Evolutionary conservation across 1,139 yeast genomes (phyloP), one percentile per base, ranked within the genome.

Genomic region (Suhomyces anneliseae): DNA sequence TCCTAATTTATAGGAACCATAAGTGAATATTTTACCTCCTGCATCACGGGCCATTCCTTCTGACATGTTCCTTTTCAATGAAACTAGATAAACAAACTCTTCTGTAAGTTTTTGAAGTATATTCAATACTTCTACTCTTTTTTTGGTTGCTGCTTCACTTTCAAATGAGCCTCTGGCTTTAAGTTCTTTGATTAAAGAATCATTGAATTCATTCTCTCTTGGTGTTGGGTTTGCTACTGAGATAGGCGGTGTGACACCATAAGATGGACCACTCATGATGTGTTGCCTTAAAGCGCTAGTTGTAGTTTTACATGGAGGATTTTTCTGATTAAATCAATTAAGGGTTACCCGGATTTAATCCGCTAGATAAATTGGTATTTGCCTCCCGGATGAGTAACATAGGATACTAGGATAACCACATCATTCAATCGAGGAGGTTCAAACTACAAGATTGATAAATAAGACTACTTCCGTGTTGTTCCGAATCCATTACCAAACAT

Each of bases 1-100:
- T 1, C 99, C 99, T 39, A 93, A 70, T 52, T 97, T 76, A 61
- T 92, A 93, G 0, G 98, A 92, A 0, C 99, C 99, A 68, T 81
- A 93, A 0, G 98, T 90, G 64, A 92, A 93, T 11, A 95, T 81
- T 66, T 95, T 95, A 14, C 99, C 99, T 36, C 99, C 99, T 0
- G 98, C 96, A 65, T 93, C 99, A 51, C 72, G 79, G 0, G 99
- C 97, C 97, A 93, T 90, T 6, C 97, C 97, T 51, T 93, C 98
- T 32, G 93, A 83, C 97, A 93, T 90, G 61, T 93, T 90, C 61
- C 87, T 89, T 50, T 76, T 81, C 53, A 79, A 75, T 2, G 96
- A 87, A 8, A 90, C 97, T 8, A 70, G 79, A 58, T 82, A 87
- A 1, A 93, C 99, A 67, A 93, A 92, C 53, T 87, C 89, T 57